Conservation (phyloP, 495 filamentous ascomycete species). For the Talaromyces thailandensis region DNA sequence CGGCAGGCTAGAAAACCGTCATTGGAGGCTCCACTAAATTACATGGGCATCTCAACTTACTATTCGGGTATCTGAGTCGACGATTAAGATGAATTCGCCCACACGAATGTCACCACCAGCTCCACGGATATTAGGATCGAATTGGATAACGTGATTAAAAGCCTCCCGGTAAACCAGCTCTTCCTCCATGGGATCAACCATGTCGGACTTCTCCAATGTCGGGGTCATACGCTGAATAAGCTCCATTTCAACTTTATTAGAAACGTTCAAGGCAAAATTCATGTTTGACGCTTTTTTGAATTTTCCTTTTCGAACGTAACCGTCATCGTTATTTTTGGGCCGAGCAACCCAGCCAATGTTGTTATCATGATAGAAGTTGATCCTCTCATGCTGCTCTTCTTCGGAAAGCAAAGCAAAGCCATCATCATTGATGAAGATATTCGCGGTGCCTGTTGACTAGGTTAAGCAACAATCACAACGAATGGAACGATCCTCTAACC, state of each 20-base stretch:
- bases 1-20: conserved; percentile 15
- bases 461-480: neutral
- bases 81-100: conserved; percentile 66
- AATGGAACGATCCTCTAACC: conserved; percentile 11
- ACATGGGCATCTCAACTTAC: neutral
- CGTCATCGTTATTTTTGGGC: conserved; percentile 25
- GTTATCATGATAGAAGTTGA: conserved; percentile 57
- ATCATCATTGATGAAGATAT: conserved; percentile 42
- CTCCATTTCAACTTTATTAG: conserved; percentile 50
- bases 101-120: conserved; percentile 72
- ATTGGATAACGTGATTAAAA: conserved; percentile 41
- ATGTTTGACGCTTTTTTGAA: conserved; percentile 71
- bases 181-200: conserved; percentile 40
- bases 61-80: conserved; percentile 71
- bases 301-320: conserved; percentile 52
- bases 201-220: conserved; percentile 21
- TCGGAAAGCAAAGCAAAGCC: conserved; percentile 36
- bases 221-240: conserved; percentile 28
- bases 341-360: conserved; percentile 54
- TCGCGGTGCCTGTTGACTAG: conserved; percentile 20
- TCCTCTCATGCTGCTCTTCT: conserved; percentile 45
- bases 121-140: conserved; percentile 59
- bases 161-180: conserved; percentile 38
- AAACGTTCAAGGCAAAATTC: conserved; percentile 56
- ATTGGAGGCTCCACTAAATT: neutral